Evolutionary conservation across 352 stramenopile genomes (phyloP), one percentile per base, ranked within the genome.

Genomic region (Elongisporangium undulatum): DNA sequence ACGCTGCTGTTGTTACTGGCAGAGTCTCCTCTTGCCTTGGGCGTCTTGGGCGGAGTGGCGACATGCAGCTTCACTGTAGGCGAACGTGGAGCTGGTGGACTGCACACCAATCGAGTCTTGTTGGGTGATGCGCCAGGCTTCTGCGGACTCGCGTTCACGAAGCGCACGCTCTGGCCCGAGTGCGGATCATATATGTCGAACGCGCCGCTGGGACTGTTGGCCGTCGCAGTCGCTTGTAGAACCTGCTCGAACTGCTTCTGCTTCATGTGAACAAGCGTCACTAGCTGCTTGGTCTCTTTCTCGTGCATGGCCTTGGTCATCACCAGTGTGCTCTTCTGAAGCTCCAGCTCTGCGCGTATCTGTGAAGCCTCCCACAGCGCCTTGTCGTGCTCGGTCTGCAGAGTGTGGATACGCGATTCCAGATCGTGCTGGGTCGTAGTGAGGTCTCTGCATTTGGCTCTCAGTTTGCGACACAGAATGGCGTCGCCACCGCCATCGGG

Each of bases 301-400:
- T 86, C 71, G 38, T 90, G 74, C 81, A 90, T 90, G 7, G 78
- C 75, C 20, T 69, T 67, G 4, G 81, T 90, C 57, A 90, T 61
- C 2, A 63, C 53, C 15, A 87, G 60, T 8, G 72, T 71, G 10
- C 74, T 71, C 22, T 82, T 64, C n/a, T 62, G 51, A 0, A 57
- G 53, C 10, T 77, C 69, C 0, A 89, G 62, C 24, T 77, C 68
- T 0, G 62, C 51, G 15, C 72, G 66, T 48, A 74, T 64, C 48
- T 71, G 65, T 0, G 60, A 49, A 13, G 80, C 66, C 0, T 83
- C 75, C 52, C 63, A 77, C n/a, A 67, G 68, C 58, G 72, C 64
- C 26, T 69, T 67, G 8, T 79, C 57, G 6, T 69, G 63, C 24
- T 88, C 75, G 3, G 56, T 20, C 20, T 67, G 59, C 53, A 77